Conservation (phyloP, 2,329 filamentous ascomycete genomes). For the Diplocarpon rosae region DNA sequence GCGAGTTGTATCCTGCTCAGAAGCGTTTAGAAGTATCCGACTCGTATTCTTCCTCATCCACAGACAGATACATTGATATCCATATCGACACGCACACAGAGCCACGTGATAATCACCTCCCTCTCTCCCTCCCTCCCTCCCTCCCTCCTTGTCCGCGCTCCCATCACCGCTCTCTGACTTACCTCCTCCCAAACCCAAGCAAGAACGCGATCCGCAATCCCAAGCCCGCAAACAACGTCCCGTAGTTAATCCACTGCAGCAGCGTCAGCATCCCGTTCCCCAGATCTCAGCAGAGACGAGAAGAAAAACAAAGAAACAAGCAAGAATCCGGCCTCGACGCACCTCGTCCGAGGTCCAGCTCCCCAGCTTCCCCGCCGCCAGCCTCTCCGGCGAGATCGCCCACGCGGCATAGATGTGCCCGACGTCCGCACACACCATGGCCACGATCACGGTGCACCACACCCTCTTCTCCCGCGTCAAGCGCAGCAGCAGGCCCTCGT, state of each 20-base stretch:
- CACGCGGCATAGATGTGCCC: slow-evolving; percentile 28
- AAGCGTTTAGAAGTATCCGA: too few species aligned
- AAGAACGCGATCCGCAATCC: slow-evolving; percentile 29
- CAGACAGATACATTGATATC: too few species aligned
- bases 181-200: slow-evolving; percentile 25
- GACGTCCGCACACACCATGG: slow-evolving; percentile 23
- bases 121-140: background rate
- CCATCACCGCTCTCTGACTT: too few species aligned
- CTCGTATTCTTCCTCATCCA: too few species aligned
- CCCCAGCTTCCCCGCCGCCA: slow-evolving; percentile 14
- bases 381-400: slow-evolving; percentile 24
- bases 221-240: slow-evolving; percentile 26
- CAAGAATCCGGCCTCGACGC: too few species aligned
- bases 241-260: slow-evolving; percentile 30
- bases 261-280: too few species aligned
- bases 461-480: slow-evolving; percentile 22
- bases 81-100: too few species aligned
- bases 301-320: too few species aligned
- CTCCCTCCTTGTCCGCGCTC: too few species aligned
- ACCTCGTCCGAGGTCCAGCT: slow-evolving; percentile 30
- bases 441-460: slow-evolving; percentile 21
- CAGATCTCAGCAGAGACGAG: too few species aligned
- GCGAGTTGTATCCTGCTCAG: too few species aligned
- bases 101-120: slow-evolving; percentile 12
- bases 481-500: slow-evolving; percentile 24